Base-by-base conservation (phyloP, 75 land plant genomes). In the Cunninghamia lanceolata region DNA sequence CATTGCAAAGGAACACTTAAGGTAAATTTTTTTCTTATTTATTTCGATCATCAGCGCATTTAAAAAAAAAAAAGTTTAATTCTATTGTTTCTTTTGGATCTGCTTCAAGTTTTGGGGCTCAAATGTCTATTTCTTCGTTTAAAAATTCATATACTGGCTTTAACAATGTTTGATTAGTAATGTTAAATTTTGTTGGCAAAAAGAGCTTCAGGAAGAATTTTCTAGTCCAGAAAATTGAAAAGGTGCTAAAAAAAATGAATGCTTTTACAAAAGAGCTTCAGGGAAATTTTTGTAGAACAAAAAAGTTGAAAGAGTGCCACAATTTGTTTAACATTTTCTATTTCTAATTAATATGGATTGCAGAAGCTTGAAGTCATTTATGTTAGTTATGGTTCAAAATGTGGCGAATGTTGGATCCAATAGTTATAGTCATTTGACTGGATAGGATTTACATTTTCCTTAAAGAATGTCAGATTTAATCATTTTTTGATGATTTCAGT, bases 1-100 rank as follows among this genome's bases (percentile, higher is more conserved):
- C 96, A 94, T 42, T 95, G 96, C 91, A 91, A 89, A 82, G 96
- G 96, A 32, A 90, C 90, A 86, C 94, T 95, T 25, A 92, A 78
- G 66, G 80, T 66, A 32, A 86, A 85, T 28, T 81, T 47, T 85
- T 16, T 30, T 30, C 86, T 25, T 32, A 54, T 83, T 86, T 86
- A 8, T 25, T 63, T 63, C 30, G n/a, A 63, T 63, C 30, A 6
- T 7, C 5, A 63, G 68, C 7, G 68, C 30, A 28, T 50, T 50
- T 13, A 13, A 13, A 50, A 14, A 14, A 16, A 2, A 50, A 50
- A 50, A 13, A n/a, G 68, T 9, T 73, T 3, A 1, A 2, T 32
- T 73, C 13, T 73, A 2, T 73, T 73, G 34, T 10, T 73, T 73
- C 4, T 34, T 73, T 10, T 34, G 36, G 36, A 32, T 34, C 75